phyloP scores from a whole-genome alignment of 371 early-diverging fungal genomes.

The Actinomucor elegans region DNA sequence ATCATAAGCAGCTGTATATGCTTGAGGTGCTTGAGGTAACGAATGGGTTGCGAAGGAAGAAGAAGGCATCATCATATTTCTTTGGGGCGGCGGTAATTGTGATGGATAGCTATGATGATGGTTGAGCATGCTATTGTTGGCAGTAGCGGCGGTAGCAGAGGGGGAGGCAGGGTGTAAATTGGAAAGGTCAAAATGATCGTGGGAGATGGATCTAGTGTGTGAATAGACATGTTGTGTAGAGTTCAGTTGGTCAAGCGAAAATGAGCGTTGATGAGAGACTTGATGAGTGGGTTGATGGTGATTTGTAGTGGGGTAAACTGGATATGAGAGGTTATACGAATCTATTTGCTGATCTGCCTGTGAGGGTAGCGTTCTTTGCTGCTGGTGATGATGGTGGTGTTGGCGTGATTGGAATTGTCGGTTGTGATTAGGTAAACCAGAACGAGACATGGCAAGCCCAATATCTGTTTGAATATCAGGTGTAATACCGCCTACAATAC shows the following conservation, averaged over 20 bases:
- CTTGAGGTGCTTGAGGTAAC: conserved; percentile 1
- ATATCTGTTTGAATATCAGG: conserved; percentile 24
- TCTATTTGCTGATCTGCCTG: neutral
- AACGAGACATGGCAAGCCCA: conserved; percentile 3
- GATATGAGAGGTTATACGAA: neutral
- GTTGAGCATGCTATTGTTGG: neutral
- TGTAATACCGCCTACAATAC: conserved; percentile 43
- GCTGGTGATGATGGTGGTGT: neutral
- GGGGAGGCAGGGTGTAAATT: too few relatives aligned
- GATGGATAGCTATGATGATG: neutral
- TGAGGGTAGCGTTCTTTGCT: conserved; percentile 4
- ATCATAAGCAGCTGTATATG: conserved; percentile 8
- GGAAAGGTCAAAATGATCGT: conserved; percentile 6
- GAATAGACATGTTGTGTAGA: neutral
- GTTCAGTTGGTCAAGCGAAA: conserved; percentile 3
- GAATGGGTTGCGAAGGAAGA: neutral
- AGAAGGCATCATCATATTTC: neutral
- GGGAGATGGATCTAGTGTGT: conserved; percentile 4
- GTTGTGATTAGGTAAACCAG: neutral
- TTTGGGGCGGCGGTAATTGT: neutral
- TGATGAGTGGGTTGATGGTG: neutral
- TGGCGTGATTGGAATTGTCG: neutral
- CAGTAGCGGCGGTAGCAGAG: neutral
- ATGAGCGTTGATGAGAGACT: conserved; percentile 7
- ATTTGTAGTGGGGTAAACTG: too few relatives aligned